A percentile compares a stretch with the other conserved stretches of the same genome.
Evolutionary conservation across 2,329 filamentous ascomycete species (phyloP).

Genomic region (Fusarium chlamydosporum): DNA sequence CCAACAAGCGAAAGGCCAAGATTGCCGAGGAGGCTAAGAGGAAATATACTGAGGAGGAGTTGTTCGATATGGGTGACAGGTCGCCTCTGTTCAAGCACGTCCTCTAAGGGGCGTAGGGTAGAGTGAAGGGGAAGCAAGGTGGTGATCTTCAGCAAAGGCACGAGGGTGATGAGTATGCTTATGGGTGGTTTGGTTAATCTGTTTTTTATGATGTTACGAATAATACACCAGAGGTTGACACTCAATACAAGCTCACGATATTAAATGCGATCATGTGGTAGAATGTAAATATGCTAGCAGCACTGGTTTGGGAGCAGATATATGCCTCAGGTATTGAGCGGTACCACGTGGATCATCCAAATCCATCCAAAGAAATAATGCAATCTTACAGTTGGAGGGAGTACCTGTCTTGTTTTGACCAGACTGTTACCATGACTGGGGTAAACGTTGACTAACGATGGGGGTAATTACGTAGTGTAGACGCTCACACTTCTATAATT

Average conservation of each 20-base stretch:
- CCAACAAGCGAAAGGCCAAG: constrained; percentile 49
- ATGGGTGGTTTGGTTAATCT: neutral
- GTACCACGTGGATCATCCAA: too few relatives aligned
- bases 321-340: neutral
- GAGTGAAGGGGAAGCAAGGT: too few relatives aligned
- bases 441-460: too few relatives aligned
- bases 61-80: constrained; percentile 54
- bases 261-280: neutral
- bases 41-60: constrained; percentile 52
- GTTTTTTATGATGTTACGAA: constrained; percentile 11
- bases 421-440: too few relatives aligned
- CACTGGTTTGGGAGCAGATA: too few relatives aligned
- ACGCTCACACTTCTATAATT: too few relatives aligned
- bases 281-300: too few relatives aligned
- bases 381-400: too few relatives aligned
- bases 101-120: constrained; percentile 24
- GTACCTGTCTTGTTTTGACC: too few relatives aligned
- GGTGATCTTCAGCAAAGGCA: neutral
- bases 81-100: constrained; percentile 54
- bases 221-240: neutral
- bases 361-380: too few relatives aligned
- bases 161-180: neutral
- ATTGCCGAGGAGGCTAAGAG: constrained; percentile 50
- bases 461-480: too few relatives aligned
- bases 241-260: neutral